Conservation (phyloP, 2,329 filamentous ascomycete genomes). For the Talaromyces sp. region DNA sequence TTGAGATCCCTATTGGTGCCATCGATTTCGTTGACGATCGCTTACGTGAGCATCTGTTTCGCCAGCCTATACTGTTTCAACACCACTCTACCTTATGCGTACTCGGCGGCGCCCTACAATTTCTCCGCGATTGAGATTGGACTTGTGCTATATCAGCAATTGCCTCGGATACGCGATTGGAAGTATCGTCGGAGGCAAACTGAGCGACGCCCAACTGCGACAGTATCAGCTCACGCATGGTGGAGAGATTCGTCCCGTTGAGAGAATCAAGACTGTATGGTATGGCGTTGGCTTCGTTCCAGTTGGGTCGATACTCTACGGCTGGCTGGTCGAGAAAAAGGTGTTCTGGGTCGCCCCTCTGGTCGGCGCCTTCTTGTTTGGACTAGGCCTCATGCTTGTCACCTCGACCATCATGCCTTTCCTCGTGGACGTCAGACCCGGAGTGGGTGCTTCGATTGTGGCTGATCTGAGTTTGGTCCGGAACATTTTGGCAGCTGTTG, state of each 20-base stretch:
- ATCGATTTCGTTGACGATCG: not conserved
- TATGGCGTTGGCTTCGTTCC: conserved; percentile 11
- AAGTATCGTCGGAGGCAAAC: conserved; percentile 7
- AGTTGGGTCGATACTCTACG: conserved; percentile 3
- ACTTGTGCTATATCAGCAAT: conserved; percentile 14
- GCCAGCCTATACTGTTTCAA: conserved; percentile 13
- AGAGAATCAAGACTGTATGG: conserved; percentile 5
- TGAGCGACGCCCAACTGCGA: conserved; percentile 6
- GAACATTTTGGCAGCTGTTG: conserved; percentile 18
- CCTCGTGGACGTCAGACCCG: conserved; percentile 17
- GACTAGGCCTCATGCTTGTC: conserved; percentile 19
- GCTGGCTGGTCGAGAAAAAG: conserved; percentile 9
- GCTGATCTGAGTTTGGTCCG: conserved; percentile 19
- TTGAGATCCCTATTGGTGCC: conserved; percentile 7
- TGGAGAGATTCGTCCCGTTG: not conserved
- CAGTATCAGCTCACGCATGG: conserved; percentile 8
- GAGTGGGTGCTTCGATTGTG: conserved; percentile 18
- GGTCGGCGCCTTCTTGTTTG: conserved; percentile 12
- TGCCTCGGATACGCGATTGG: conserved; percentile 13
- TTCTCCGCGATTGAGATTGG: conserved; percentile 13
- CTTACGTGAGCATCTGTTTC: conserved; percentile 12
- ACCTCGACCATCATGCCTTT: conserved; percentile 20
- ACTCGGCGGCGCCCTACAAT: conserved; percentile 8
- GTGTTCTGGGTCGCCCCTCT: conserved; percentile 7
- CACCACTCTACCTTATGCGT: conserved; percentile 10